Conservation (phyloP, 495 filamentous ascomycete species). For the Tetracladium setigerum region DNA sequence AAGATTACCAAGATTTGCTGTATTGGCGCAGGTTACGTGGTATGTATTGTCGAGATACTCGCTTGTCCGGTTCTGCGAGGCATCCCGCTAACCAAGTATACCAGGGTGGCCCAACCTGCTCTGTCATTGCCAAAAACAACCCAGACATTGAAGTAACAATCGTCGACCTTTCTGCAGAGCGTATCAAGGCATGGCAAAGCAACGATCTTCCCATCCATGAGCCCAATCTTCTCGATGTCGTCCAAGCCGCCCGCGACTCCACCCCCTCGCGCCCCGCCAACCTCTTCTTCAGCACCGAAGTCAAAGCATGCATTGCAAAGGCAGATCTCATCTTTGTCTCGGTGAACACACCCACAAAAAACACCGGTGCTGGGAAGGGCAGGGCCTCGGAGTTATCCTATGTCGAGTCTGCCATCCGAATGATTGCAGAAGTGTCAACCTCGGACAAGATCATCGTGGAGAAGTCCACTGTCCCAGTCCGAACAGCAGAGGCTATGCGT, state of each 20-base stretch:
- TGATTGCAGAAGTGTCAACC: slow-evolving; percentile 58
- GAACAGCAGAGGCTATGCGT: slow-evolving; percentile 63
- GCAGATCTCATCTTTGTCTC: slow-evolving; percentile 73
- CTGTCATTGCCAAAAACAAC: slow-evolving; percentile 66
- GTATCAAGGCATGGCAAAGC: slow-evolving; percentile 70
- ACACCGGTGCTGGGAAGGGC: slow-evolving; percentile 59
- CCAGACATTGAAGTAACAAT: slow-evolving; percentile 61
- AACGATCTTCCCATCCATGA: slow-evolving; percentile 71
- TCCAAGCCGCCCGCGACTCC: slow-evolving; percentile 56
- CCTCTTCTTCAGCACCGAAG: slow-evolving; percentile 64
- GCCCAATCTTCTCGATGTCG: slow-evolving; percentile 59
- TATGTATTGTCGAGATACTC: slow-evolving; percentile 26
- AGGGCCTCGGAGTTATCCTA: slow-evolving; percentile 64
- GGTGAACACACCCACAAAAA: slow-evolving; percentile 79
- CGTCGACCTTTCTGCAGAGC: slow-evolving; percentile 55
- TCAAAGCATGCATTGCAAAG: slow-evolving; percentile 49
- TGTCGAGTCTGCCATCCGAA: slow-evolving; percentile 61
- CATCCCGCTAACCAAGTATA: slow-evolving; percentile 27
- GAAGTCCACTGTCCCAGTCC: slow-evolving; percentile 77
- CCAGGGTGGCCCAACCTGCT: slow-evolving; percentile 66
- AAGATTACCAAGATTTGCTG: slow-evolving; percentile 51
- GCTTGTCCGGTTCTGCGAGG: slow-evolving; percentile 30
- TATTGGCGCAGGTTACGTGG: slow-evolving; percentile 61
- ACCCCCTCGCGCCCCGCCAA: slow-evolving; percentile 45
- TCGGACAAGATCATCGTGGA: slow-evolving; percentile 71